Conservation (phyloP, 352 stramenopile genomes). For the Globisporangium rhizosaccharum region DNA sequence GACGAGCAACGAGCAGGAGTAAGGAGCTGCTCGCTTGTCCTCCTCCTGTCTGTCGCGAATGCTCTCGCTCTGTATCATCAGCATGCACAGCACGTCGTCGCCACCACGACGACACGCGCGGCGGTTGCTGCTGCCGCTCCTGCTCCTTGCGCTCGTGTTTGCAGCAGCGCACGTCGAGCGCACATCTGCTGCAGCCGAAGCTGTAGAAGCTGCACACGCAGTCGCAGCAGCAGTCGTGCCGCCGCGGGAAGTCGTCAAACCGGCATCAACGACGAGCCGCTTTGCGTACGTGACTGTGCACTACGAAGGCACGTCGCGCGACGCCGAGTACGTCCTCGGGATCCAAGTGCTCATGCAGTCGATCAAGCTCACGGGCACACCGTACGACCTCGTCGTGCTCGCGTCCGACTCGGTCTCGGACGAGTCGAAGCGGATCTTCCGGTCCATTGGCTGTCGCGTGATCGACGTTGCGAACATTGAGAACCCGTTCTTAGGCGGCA, state of each 20-base stretch:
- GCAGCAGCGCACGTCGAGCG: conserved; percentile 5
- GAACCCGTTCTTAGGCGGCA: conserved; percentile 78
- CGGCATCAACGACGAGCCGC: conserved; percentile 30
- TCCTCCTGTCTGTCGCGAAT: background rate
- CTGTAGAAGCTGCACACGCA: conserved; percentile 14
- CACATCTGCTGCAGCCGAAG: conserved; percentile 7
- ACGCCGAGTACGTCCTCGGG: conserved; percentile 81
- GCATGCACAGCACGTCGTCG: too few relatives aligned
- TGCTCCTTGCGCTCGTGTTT: conserved; percentile 4
- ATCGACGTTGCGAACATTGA: conserved; percentile 85
- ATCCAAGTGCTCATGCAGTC: conserved; percentile 84
- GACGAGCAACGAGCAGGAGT: background rate
- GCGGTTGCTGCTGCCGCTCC: conserved; percentile 21
- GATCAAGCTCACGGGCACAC: conserved; percentile 79
- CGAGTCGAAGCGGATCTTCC: conserved; percentile 68
- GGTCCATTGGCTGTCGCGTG: conserved; percentile 76
- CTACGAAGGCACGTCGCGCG: conserved; percentile 79
- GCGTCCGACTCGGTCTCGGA: conserved; percentile 81
- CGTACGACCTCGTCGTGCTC: conserved; percentile 82
- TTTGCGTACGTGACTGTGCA: conserved; percentile 86
- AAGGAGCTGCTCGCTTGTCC: background rate
- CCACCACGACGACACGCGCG: background rate
- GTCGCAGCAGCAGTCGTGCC: conserved; percentile 2
- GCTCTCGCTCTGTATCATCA: background rate
- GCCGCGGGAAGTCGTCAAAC: background rate